Evolutionary conservation across 2,329 filamentous ascomycete genomes (phyloP), one percentile per base, ranked within the genome.

Genomic region (Cladophialophora exuberans): DNA sequence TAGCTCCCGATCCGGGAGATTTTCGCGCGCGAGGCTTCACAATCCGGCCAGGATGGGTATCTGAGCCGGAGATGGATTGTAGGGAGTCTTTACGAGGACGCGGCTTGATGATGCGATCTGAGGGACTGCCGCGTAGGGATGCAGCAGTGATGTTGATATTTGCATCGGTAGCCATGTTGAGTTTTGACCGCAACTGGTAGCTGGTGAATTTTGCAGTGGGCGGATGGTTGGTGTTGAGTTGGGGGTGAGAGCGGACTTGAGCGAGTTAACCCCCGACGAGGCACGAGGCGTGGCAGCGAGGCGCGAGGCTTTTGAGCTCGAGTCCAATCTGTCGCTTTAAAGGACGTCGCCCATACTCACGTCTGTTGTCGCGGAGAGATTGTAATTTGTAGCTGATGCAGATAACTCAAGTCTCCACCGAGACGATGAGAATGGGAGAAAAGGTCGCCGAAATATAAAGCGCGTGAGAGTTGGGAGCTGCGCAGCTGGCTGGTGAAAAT

Each of bases 11-110:
- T 18, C 62, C 62, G 6, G 62, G 62, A 28, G 59, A 62, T 54
- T 65, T 65, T 47, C 61, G 59, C 20, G 62, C 61, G 33, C 62
- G 62, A 58, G 62, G 62, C 57, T 65, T 65, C 45, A 62, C 55
- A 3, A 65, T 58, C 25, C 62, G 62, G 30, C 62, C 62, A 7
- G 62, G 62, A 39, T 62, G 52, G 6, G 61, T 60, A 23, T 62
- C 59, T 7, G 61, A 60, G 26, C 57, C 61, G 10, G 56, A 59
- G 42, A 63, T 60, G 13, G 60, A 59, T 31, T 62, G 61, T n/a
- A 65, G 54, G 26, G 62, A 65, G 49, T 63, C 62, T 48, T 60
- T 60, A n/a, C 61, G 59, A 25, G 61, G 61, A 13, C 61, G 61
- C 20, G 61, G 59, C 44, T 61, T 63, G 59, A 63, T 61, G 36